Conservation (phyloP, 768 basidiomycete genomes). For the Agaricus blazei region DNA sequence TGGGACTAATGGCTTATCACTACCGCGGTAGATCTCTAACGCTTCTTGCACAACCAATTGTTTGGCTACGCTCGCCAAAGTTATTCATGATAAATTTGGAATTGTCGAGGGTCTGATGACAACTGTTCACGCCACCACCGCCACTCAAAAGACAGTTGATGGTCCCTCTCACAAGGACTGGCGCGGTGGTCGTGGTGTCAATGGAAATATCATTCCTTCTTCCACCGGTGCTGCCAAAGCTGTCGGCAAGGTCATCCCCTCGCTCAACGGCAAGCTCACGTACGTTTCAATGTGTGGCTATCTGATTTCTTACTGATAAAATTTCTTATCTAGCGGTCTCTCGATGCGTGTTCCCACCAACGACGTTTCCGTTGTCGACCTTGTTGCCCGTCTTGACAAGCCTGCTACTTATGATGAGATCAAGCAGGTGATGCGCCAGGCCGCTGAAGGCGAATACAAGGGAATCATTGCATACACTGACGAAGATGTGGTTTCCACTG, state of each 20-base stretch:
- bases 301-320: conserved; percentile 1
- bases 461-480: conserved; percentile 90
- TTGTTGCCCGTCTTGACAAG: conserved; percentile 91
- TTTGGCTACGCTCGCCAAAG: conserved; percentile 97
- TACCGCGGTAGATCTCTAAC: conserved; percentile 78
- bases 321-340: conserved; percentile 57
- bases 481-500: conserved; percentile 89
- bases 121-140: conserved; percentile 95
- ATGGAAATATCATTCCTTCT: conserved; percentile 98
- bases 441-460: conserved; percentile 63
- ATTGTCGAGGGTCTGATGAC: conserved; percentile 98
- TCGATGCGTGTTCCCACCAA: conserved; percentile 96
- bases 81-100: conserved; percentile 94
- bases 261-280: conserved; percentile 97
- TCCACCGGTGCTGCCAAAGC: conserved; percentile 99
- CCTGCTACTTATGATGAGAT: conserved; percentile 82
- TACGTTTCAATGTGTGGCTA: conserved; percentile 28
- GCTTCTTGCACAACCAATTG: conserved; percentile 99
- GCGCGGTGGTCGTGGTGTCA: conserved; percentile 94
- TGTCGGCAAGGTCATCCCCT: conserved; percentile 96
- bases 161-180: conserved; percentile 95
- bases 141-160: conserved; percentile 93
- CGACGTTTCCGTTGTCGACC: conserved; percentile 97
- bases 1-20: neutral
- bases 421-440: conserved; percentile 79